These are phyloP conservation scores for Cornus suecica DNA, from an alignment of 148 eudicot species.

Conservation along the genomic window DNA sequence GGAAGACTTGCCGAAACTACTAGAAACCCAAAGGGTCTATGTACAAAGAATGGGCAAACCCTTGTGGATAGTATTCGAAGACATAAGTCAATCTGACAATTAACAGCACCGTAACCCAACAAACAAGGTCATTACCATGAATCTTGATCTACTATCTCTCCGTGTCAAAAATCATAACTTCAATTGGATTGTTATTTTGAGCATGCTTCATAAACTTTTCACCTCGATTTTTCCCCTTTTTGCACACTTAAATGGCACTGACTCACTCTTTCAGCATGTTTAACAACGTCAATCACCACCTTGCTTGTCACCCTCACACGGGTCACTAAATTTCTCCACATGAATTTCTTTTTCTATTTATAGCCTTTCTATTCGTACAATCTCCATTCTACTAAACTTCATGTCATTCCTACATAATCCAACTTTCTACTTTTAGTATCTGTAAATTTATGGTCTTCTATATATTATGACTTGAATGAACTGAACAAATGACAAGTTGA, in stretches of 20 bases:
- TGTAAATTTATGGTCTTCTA: background rate
- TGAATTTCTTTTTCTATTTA: background rate
- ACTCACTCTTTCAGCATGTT: background rate
- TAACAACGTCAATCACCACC: background rate
- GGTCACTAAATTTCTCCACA: background rate
- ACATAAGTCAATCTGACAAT: background rate
- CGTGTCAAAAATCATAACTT: background rate
- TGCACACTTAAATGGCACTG: background rate
- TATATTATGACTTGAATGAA: background rate
- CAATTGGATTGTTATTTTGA: background rate
- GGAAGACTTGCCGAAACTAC: too few species aligned
- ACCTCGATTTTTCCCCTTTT: background rate
- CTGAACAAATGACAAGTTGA: background rate
- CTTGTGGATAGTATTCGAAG: too few species aligned
- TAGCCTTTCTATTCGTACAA: background rate
- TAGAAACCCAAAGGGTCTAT: too few species aligned
- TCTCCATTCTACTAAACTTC: background rate
- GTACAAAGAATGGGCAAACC: too few species aligned
- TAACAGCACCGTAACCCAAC: background rate
- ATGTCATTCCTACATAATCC: background rate
- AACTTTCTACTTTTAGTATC: background rate
- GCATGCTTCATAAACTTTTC: background rate
- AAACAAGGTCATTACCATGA: background rate
- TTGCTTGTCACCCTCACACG: background rate
- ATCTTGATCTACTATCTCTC: background rate